Evolutionary conservation across 352 stramenopile genomes (phyloP).

Genomic region (Phytophthora niederhauseri): DNA sequence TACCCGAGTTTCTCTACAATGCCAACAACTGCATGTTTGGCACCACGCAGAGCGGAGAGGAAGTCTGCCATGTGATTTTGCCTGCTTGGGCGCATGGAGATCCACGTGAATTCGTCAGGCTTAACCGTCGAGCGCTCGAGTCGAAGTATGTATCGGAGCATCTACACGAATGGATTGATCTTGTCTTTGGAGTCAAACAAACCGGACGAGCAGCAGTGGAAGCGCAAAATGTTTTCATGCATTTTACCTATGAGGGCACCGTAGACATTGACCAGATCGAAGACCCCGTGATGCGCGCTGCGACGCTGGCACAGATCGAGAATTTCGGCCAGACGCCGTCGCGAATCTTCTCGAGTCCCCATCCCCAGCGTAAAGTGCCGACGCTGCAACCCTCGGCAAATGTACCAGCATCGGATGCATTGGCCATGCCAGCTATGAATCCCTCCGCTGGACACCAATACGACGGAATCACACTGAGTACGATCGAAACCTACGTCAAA

Average conservation of each 20-base stretch:
- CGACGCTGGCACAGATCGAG: constrained; percentile 92
- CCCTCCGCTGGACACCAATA: constrained; percentile 45
- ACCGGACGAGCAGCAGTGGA: constrained; percentile 92
- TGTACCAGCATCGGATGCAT: constrained; percentile 1
- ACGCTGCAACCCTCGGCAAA: constrained; percentile 21
- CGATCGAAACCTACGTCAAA: constrained; percentile 75
- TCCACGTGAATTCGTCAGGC: constrained; percentile 94
- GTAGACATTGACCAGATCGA: constrained; percentile 83
- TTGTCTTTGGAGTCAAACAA: constrained; percentile 98
- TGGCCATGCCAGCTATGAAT: constrained; percentile 11
- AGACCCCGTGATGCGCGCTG: constrained; percentile 91
- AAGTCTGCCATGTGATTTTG: constrained; percentile 93
- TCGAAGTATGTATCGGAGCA: constrained; percentile 96
- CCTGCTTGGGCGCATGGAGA: constrained; percentile 95
- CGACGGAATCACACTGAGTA: constrained; percentile 62
- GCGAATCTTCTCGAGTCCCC: constrained; percentile 68
- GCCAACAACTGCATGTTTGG: constrained; percentile 73
- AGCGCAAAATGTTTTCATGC: constrained; percentile 94
- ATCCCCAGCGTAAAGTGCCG: constrained; percentile 69
- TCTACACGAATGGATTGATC: constrained; percentile 98
- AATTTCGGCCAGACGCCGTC: constrained; percentile 92
- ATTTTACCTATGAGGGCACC: constrained; percentile 84
- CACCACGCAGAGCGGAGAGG: constrained; percentile 81
- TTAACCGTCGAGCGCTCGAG: constrained; percentile 96
- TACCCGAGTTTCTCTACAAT: constrained; percentile 85